phyloP scores from a whole-genome alignment of 306 rosid genomes.

The Citrullus amarus region DNA sequence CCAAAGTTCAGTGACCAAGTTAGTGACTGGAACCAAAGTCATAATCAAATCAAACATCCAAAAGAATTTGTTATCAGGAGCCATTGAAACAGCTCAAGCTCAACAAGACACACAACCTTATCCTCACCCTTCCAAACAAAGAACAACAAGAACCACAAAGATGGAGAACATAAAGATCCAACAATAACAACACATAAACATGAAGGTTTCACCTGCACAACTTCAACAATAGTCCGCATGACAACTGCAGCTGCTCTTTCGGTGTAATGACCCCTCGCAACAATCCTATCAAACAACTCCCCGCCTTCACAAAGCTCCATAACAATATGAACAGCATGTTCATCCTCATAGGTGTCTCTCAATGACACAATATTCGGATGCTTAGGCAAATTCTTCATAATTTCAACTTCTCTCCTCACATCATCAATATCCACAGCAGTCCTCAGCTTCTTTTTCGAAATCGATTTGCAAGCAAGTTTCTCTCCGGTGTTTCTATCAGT shows the following conservation, averaged over 20 bases:
- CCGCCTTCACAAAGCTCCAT: constrained; percentile 28
- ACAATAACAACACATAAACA: background rate
- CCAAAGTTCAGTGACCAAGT: background rate
- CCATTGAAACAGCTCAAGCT: background rate
- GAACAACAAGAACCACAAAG: background rate
- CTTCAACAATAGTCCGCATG: constrained; percentile 24
- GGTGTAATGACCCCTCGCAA: constrained; percentile 25
- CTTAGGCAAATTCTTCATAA: constrained; percentile 28
- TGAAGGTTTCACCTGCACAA: constrained; percentile 15
- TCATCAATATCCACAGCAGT: constrained; percentile 23
- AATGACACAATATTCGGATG: constrained; percentile 20
- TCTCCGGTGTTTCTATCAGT: constrained; percentile 13
- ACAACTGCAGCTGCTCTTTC: constrained; percentile 28
- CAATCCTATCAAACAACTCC: constrained; percentile 26
- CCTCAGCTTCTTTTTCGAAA: constrained; percentile 25
- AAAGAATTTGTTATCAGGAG: background rate
- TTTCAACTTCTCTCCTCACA: constrained; percentile 24
- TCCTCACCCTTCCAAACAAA: background rate
- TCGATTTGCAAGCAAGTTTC: constrained; percentile 23
- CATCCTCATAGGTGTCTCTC: constrained; percentile 24
- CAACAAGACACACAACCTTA: background rate
- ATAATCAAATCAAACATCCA: background rate
- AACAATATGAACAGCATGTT: constrained; percentile 22
- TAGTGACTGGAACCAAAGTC: background rate
- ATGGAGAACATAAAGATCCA: background rate